Evolutionary conservation across 2,329 filamentous ascomycete genomes (phyloP), one percentile per base, ranked within the genome.

Genomic region (Nigrospora sphaerica): DNA sequence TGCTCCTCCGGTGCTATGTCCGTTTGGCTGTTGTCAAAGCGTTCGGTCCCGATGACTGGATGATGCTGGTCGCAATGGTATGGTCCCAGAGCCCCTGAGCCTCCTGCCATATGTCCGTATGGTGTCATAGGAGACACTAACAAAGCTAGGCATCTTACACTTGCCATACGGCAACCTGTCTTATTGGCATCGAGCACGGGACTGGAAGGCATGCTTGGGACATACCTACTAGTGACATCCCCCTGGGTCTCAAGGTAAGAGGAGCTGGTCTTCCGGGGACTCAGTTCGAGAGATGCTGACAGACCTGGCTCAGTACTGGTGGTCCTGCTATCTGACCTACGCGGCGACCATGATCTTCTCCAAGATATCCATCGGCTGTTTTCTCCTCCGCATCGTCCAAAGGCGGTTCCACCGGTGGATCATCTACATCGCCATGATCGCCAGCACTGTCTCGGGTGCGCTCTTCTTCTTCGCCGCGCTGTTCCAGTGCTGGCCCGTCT

Each of bases 1-100:
- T 74, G 33, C 55, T 59, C n/a, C 56, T 75, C 37, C 62, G 72
- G 46, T 64, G 58, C n/a, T 74, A 73, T 56, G 71, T 71, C 12
- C 63, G 71, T 48, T 59, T 59, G 5, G 58, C 66, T 17, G 55
- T 75, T 50, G 73, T 68, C 49, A 71, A 68, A 35, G 62, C 62
- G 42, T 50, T 50, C 16, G 37, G 39, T 11, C 6, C 38, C 13
- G 48, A 47, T 35, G 48, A 50, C 23, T 50, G 48, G 48, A 31
- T 45, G 16, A 71, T 71, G 67, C 39, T 60, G 0, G 46, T 52
- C 32, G 67, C 68, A 28, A 28, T 28, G 23, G 23, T 28, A 28
- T 10, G 23, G 23, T 10, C 23, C 19, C 19, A 7, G 19, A 23
- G 4, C 19, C 19, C 19, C 23, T 28, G 23, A 28, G 23, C 23